These are phyloP conservation scores for Fusarium sp. DNA, from an alignment of 2,329 filamentous ascomycete genomes.

Conservation along the genomic window DNA sequence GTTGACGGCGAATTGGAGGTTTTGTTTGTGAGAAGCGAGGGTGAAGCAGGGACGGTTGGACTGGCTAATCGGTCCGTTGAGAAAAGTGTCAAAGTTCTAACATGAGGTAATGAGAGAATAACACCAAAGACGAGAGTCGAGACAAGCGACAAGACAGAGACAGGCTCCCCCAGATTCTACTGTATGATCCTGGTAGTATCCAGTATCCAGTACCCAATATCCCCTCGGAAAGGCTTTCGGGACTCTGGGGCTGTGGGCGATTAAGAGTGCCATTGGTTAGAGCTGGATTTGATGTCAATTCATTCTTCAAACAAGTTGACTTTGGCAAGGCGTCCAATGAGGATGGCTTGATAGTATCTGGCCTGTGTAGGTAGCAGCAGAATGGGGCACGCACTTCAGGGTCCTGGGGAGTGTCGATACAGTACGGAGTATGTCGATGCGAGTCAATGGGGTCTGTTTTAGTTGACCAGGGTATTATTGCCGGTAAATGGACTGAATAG, in stretches of 20 bases:
- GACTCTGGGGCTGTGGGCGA: constrained; percentile 27
- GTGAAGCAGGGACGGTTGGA: constrained; percentile 30
- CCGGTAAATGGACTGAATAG: neutral
- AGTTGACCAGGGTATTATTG: constrained; percentile 12
- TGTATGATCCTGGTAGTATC: constrained; percentile 14
- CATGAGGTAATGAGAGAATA: too few relatives aligned
- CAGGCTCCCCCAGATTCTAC: constrained; percentile 38
- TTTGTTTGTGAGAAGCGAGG: constrained; percentile 4
- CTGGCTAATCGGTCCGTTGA: constrained; percentile 38
- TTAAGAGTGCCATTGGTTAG: constrained; percentile 38
- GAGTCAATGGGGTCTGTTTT: constrained; percentile 33
- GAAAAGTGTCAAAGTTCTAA: neutral
- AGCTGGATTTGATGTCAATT: constrained; percentile 47
- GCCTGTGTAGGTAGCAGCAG: neutral
- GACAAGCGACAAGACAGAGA: neutral
- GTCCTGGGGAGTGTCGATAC: constrained; percentile 37
- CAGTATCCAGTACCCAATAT: neutral
- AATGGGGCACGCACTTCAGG: constrained; percentile 19
- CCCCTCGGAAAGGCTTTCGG: neutral
- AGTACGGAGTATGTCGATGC: constrained; percentile 14
- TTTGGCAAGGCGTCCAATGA: constrained; percentile 48
- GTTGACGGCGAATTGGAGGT: too few relatives aligned
- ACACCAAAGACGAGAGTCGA: constrained; percentile 1
- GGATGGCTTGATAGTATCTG: constrained; percentile 44
- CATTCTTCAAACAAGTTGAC: constrained; percentile 49